Evolutionary conservation across 345 rosid genomes (phyloP).

Genomic region (Syzygium jambos): DNA sequence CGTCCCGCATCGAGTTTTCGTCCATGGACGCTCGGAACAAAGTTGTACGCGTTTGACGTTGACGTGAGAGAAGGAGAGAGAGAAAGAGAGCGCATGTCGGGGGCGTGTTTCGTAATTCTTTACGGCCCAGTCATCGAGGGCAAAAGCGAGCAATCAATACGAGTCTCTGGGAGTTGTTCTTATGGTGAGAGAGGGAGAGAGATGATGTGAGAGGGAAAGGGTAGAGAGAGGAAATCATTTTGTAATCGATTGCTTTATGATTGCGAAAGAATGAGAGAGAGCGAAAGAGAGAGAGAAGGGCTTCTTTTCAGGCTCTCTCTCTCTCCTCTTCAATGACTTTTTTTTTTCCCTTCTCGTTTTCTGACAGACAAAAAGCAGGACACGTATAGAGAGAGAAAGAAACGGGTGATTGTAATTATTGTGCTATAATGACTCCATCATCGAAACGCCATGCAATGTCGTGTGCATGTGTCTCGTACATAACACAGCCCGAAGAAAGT

Average conservation of each 20-base stretch:
- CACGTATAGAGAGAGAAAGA: neutral
- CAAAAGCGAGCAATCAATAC: conserved; percentile 19
- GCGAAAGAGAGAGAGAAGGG: neutral
- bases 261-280: conserved; percentile 4
- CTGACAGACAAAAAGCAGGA: neutral
- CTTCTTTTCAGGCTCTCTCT: neutral
- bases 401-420: neutral
- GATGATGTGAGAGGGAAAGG: conserved; percentile 19
- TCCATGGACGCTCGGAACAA: conserved; percentile 11
- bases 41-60: conserved; percentile 16
- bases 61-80: conserved; percentile 6
- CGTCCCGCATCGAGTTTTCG: neutral
- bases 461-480: neutral
- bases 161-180: neutral
- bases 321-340: neutral
- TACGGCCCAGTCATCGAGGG: conserved; percentile 13
- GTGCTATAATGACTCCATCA: neutral
- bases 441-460: neutral
- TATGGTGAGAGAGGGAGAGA: neutral
- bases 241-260: conserved; percentile 53
- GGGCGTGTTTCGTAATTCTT: conserved; percentile 8
- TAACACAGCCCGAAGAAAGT: neutral
- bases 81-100: neutral
- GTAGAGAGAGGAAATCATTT: conserved; percentile 19
- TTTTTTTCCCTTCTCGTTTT: neutral